These are phyloP conservation scores for Kwoniella shandongensis DNA, from an alignment of 768 basidiomycete genomes.

Conservation along the genomic window DNA sequence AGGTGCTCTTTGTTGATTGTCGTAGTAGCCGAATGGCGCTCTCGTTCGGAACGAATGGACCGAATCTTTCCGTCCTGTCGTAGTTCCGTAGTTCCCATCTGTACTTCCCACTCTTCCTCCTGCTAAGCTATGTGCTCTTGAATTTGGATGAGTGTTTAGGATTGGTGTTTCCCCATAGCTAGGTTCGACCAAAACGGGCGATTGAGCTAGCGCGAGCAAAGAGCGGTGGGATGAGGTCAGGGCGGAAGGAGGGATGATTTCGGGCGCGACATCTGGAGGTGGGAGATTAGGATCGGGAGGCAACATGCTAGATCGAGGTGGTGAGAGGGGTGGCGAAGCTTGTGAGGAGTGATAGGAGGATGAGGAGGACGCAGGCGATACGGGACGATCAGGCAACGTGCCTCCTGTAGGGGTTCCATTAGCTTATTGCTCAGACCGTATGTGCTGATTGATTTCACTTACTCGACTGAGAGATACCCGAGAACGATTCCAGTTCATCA, in stretches of 20 bases:
- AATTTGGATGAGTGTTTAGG: conserved; percentile 9
- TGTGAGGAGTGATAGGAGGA: conserved; percentile 46
- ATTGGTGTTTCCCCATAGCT: conserved; percentile 6
- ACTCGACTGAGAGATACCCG: not conserved
- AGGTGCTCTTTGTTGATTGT: not conserved
- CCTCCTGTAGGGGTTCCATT: too few relatives aligned
- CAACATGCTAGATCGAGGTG: conserved; percentile 19
- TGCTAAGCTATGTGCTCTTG: conserved; percentile 34
- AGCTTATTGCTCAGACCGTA: not conserved
- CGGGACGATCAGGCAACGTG: conserved; percentile 16
- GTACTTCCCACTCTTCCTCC: conserved; percentile 12
- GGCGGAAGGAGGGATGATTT: conserved; percentile 39
- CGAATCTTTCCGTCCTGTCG: conserved; percentile 18
- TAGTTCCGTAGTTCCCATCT: not conserved
- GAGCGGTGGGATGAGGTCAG: conserved; percentile 38
- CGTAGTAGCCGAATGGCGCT: too few relatives aligned
- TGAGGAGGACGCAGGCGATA: conserved; percentile 39
- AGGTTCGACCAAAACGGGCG: not conserved
- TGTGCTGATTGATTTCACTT: too few relatives aligned
- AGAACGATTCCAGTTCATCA: conserved; percentile 31
- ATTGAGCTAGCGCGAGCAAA: conserved; percentile 32
- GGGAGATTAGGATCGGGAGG: conserved; percentile 34
- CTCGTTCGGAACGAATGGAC: conserved; percentile 31
- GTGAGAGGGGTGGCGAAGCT: conserved; percentile 34
- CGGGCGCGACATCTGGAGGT: conserved; percentile 40